Evolutionary conservation across 1,139 yeast species (phyloP).

Genomic region (Lodderomyces jiufengensis): DNA sequence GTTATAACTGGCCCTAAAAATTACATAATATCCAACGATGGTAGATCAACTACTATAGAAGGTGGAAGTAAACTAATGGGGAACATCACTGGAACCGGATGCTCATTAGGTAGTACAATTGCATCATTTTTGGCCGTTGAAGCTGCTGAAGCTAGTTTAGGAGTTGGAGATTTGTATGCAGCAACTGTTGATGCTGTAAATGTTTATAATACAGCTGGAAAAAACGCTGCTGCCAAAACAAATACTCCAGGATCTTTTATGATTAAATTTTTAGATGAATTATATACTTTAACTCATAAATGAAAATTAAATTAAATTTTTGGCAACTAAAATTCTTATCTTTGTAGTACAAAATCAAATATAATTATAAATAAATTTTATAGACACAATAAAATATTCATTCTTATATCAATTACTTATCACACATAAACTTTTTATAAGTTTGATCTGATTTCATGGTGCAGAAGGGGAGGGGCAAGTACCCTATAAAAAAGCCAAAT

Average conservation of each 20-base stretch:
- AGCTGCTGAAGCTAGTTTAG: constrained; percentile 20
- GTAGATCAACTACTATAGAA: constrained; percentile 19
- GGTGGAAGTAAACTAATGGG: constrained; percentile 75
- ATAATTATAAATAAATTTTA: too few species aligned
- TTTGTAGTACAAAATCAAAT: too few species aligned
- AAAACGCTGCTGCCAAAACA: constrained; percentile 38
- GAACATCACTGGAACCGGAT: constrained; percentile 83
- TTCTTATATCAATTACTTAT: too few species aligned
- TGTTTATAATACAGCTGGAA: constrained; percentile 66
- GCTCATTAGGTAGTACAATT: constrained; percentile 74
- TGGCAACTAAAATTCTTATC: too few species aligned
- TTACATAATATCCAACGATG: constrained; percentile 21
- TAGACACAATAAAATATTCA: too few species aligned
- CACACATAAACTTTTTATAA: too few species aligned
- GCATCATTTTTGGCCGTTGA: constrained; percentile 56
- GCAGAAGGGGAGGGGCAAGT: constrained; percentile 13
- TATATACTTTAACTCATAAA: constrained; percentile 22
- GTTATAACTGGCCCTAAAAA: constrained; percentile 56
- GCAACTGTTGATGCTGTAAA: constrained; percentile 54
- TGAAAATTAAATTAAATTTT: too few species aligned
- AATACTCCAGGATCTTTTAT: constrained; percentile 53
- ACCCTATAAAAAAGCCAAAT: constrained; percentile 11
- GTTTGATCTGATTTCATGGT: too few species aligned
- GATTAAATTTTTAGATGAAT: constrained; percentile 42
- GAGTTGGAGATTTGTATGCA: constrained; percentile 27